Evolutionary conservation across 2,329 filamentous ascomycete genomes (phyloP), one percentile per base, ranked within the genome.

Genomic region (Diaporthe longicolla): DNA sequence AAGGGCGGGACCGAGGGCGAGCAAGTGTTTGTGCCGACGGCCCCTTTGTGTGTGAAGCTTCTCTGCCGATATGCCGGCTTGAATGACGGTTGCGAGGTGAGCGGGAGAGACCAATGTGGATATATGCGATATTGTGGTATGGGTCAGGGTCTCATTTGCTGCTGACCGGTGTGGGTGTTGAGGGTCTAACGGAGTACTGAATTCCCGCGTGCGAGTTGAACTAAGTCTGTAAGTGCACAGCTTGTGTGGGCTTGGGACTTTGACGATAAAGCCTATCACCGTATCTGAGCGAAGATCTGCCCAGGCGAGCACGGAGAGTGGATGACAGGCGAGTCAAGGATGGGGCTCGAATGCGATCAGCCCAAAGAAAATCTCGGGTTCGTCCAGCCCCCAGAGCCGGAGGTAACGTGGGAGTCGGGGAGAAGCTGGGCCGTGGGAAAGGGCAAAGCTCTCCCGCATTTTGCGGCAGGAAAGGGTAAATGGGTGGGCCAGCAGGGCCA

Each of bases 361-460:
- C 70, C 48, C 70, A 63, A 43, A 63, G 58, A 63, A 71, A 54
- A 71, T 71, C 59, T 71, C 57, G 57, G 57, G 17, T 63, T 71
- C 59, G 24, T 63, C 43, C 58, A 63, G 63, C 32, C 54, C 35
- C 70, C 70, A 71, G 70, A 63, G 45, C 32, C 57, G 57, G 70
- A 52, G 45, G 57, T 71, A 71, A 71, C 70, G 70, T 61, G 57
- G 57, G 58, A 40, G 37, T 40, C 37, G 37, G 37, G 37, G 37
- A 54, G 32, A 29, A 71, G 45, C 45, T 63, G 45, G 45, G 45
- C 29, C 40, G 45, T 48, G 45, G 45, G 48, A 68, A 68, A 71
- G 57, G 32, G 48, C 48, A 71, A 71, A 70, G 50, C 57, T 43
- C 45, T 50, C 45, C 71, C 71, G 61, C 65, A 70, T 71, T 45